phyloP scores from a whole-genome alignment of 805 yeast species.

The Metschnikowia dekortorum region DNA sequence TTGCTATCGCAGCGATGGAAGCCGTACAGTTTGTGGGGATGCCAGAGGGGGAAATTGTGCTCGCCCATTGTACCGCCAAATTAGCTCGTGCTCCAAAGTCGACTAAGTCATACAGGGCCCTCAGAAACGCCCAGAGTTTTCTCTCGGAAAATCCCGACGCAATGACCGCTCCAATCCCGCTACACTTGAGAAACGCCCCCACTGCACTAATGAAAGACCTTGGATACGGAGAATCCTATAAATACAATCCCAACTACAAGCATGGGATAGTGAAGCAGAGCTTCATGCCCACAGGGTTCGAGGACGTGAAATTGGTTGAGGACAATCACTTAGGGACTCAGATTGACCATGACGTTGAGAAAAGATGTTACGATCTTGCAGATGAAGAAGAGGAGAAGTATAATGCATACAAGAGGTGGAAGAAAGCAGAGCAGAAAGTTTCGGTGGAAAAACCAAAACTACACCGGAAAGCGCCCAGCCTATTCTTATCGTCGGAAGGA shows the following conservation, averaged over 20 bases:
- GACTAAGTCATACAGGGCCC: conserved; percentile 79
- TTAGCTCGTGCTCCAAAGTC: conserved; percentile 83
- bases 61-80: conserved; percentile 93
- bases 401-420: conserved; percentile 13
- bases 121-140: conserved; percentile 59
- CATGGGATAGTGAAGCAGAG: conserved; percentile 72
- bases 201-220: conserved; percentile 83
- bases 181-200: conserved; percentile 92
- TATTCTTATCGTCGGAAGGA: conserved; percentile 9
- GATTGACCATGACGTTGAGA: conserved; percentile 14
- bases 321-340: conserved; percentile 51
- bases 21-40: conserved; percentile 87
- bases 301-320: conserved; percentile 44
- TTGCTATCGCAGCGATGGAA: conserved; percentile 80
- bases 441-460: not conserved
- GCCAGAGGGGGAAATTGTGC: conserved; percentile 87
- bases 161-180: conserved; percentile 62
- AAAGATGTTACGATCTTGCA: conserved; percentile 2
- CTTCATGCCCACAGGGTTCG: conserved; percentile 61
- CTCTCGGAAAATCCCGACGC: conserved; percentile 55
- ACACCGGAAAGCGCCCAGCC: not conserved
- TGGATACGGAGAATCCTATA: conserved; percentile 81
- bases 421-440: not conserved
- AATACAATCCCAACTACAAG: conserved; percentile 78
- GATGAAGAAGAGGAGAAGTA: conserved; percentile 12